Evolutionary conservation across 2,329 filamentous ascomycete species (phyloP), one percentile per base, ranked within the genome.

Genomic region (Fusarium proliferatum): DNA sequence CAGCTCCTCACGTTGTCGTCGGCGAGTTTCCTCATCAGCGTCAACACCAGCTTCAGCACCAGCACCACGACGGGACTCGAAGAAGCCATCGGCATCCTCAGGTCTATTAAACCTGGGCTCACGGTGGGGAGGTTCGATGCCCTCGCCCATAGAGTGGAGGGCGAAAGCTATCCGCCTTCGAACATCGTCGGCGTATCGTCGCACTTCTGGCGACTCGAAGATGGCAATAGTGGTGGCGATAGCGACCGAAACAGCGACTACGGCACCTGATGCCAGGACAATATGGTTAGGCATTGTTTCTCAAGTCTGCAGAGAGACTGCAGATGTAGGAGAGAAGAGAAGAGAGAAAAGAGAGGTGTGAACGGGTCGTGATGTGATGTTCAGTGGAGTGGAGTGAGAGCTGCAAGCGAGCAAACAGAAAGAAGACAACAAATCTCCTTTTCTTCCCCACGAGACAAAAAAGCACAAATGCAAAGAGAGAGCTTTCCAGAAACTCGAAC

Each of bases 51-150:
- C 78, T 38, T 87, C 84, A 57, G 81, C 82, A 23, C 82, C 81
- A 8, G 74, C 74, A 26, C 80, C 82, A 33, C 83, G 82, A n/a
- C 85, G 82, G 13, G 88, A 89, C 74, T 86, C 82, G 63, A 91
- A 78, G 77, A 92, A 92, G 13, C 89, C 90, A 61, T 91, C 87
- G 64, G 90, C 90, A 80, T 92, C 90, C 79, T 92, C 90, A 58
- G 90, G 90, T 17, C 90, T 84, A 79, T 92, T 92, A 81, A 91
- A 91, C 34, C 88, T 81, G 64, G 90, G 90, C 73, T 88, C 83
- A 36, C 83, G 81, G 48, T 81, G 77, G 64, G 85, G 81, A 7
- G 87, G 85, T 52, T 85, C 83, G 79, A 91, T 86, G 73, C 85
- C 86, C 64, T 92, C 89, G 66, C 89, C 88, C 34, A 91, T 84